Evolutionary conservation across 805 yeast species (phyloP).

Genomic region (Yarrowia hollandica): DNA sequence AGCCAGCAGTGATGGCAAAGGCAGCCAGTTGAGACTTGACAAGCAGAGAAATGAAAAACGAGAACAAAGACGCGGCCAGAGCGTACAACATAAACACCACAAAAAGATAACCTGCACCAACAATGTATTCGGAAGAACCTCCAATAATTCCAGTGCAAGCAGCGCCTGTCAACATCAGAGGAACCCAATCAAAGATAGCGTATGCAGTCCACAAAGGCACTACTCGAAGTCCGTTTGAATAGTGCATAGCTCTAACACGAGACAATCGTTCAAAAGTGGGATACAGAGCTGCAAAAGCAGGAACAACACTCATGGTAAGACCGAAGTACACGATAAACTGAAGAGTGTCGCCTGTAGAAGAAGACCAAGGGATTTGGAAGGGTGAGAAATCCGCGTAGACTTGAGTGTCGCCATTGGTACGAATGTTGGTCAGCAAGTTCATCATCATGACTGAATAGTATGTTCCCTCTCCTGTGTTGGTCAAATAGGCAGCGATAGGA

Average conservation of each 20-base stretch:
- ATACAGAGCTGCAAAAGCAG: constrained; percentile 42
- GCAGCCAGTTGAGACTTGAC: constrained; percentile 44
- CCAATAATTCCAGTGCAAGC: constrained; percentile 39
- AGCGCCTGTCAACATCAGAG: constrained; percentile 36
- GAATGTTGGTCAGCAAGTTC: constrained; percentile 39
- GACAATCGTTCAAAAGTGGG: constrained; percentile 43
- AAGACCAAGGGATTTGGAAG: constrained; percentile 41
- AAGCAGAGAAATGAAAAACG: constrained; percentile 40
- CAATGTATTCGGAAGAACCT: constrained; percentile 33
- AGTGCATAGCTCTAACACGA: constrained; percentile 43
- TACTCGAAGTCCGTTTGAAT: constrained; percentile 43
- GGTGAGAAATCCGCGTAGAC: constrained; percentile 40
- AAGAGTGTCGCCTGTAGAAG: constrained; percentile 40
- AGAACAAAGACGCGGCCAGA: constrained; percentile 37
- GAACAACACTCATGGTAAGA: constrained; percentile 42
- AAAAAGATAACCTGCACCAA: constrained; percentile 41
- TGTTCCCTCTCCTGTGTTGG: constrained; percentile 35
- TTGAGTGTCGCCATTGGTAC: constrained; percentile 37
- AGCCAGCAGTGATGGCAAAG: constrained; percentile 42
- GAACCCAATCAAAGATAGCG: constrained; percentile 36
- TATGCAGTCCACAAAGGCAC: constrained; percentile 43
- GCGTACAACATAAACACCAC: constrained; percentile 41
- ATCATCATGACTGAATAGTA: constrained; percentile 37
- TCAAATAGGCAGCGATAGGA: constrained; percentile 38
- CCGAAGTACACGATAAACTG: constrained; percentile 43